phyloP scores from a whole-genome alignment of 2,329 filamentous ascomycete genomes.

The Elsinoe fawcettii region DNA sequence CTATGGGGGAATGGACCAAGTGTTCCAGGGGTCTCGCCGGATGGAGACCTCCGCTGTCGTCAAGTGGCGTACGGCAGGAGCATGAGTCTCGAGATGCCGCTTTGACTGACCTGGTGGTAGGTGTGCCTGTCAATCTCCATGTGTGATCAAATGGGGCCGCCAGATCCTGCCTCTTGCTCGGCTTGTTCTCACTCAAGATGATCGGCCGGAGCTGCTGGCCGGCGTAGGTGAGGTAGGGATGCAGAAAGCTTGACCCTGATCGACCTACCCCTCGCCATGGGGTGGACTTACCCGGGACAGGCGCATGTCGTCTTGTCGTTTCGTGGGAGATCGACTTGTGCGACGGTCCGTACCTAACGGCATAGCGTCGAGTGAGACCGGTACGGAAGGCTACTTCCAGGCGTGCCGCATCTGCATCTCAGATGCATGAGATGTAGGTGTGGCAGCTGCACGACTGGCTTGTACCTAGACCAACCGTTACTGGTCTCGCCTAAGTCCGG shows the following conservation, averaged over 20 bases:
- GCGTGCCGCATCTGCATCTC: neutral
- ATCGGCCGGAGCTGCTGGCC: neutral
- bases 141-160: neutral
- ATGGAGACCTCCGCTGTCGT: neutral
- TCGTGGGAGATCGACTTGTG: neutral
- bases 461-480: neutral
- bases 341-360: neutral
- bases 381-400: neutral
- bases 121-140: neutral
- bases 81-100: neutral
- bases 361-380: neutral
- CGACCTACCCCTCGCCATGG: neutral
- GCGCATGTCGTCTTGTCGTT: neutral
- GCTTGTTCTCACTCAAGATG: neutral
- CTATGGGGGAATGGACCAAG: neutral
- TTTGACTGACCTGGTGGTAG: neutral
- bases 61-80: neutral
- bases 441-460: neutral
- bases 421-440: neutral
- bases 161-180: neutral
- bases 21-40: neutral
- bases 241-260: conserved; percentile 12
- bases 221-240: neutral
- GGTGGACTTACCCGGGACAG: neutral
- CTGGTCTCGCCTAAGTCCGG: neutral